Conservation (phyloP, 768 basidiomycete species). For the Russula ochroleuca region DNA sequence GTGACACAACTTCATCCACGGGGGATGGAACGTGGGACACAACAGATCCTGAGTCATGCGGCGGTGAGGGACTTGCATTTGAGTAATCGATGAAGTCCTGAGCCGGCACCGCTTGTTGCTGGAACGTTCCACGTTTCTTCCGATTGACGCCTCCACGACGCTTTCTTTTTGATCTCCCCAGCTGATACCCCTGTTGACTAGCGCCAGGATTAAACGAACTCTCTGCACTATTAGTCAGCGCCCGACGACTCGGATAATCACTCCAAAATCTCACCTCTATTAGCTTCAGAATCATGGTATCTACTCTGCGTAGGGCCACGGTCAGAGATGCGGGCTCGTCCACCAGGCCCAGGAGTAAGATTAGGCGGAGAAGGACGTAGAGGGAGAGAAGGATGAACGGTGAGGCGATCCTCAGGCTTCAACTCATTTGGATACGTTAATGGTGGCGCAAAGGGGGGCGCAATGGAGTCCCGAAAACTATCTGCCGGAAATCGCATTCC, state of each 20-base stretch:
- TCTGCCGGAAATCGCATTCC: constrained; percentile 14
- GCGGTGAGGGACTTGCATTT: constrained; percentile 2
- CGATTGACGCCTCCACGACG: constrained; percentile 23
- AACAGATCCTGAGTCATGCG: constrained; percentile 3
- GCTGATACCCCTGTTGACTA: constrained; percentile 10
- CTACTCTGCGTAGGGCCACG: constrained; percentile 14
- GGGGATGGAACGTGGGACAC: neutral
- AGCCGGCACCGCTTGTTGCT: neutral
- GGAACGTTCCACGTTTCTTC: constrained; percentile 18
- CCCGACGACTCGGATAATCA: neutral
- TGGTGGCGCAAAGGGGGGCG: neutral
- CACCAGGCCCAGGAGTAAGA: constrained; percentile 5
- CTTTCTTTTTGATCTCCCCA: constrained; percentile 13
- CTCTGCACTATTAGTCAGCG: constrained; percentile 13
- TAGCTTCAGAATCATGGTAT: constrained; percentile 6
- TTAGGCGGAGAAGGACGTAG: constrained; percentile 19
- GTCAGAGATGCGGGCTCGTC: constrained; percentile 12
- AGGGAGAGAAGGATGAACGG: constrained; percentile 24
- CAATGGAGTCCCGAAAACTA: constrained; percentile 3
- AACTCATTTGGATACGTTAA: constrained; percentile 11
- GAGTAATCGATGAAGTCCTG: neutral
- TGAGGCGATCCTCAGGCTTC: constrained; percentile 16
- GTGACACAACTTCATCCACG: neutral
- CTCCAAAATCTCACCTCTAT: constrained; percentile 14
- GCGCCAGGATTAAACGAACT: constrained; percentile 1